phyloP scores from a whole-genome alignment of 768 basidiomycete species.

The Tylopilus subfusipes region DNA sequence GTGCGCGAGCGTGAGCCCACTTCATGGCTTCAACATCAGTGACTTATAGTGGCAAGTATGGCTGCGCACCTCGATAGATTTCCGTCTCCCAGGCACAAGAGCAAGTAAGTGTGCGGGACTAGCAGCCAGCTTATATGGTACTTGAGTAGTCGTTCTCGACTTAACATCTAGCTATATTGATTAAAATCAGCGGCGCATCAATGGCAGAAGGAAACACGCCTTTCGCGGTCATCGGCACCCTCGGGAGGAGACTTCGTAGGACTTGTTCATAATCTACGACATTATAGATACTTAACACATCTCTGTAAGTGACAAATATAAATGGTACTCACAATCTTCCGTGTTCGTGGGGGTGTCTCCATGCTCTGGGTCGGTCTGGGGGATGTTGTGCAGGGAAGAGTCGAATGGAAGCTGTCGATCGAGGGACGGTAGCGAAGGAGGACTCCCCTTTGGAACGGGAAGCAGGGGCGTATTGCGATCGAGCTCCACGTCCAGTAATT shows the following conservation, averaged over 20 bases:
- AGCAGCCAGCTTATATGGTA: conserved; percentile 40
- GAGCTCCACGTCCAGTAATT: conserved; percentile 48
- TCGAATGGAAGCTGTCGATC: conserved; percentile 18
- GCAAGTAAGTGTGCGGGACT: conserved; percentile 33
- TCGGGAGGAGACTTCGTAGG: conserved; percentile 36
- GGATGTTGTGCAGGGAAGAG: not conserved
- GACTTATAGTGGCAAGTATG: not conserved
- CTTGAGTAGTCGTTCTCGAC: conserved; percentile 22
- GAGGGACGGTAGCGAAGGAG: conserved; percentile 26
- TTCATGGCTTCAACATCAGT: conserved; percentile 17
- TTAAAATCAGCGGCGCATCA: not conserved
- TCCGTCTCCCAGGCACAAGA: conserved; percentile 42
- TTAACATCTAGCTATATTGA: conserved; percentile 33
- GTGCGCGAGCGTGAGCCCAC: conserved; percentile 45
- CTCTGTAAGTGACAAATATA: not conserved
- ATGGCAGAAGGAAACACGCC: conserved; percentile 27
- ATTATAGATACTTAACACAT: not conserved
- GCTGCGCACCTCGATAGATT: conserved; percentile 44
- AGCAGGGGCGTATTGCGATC: conserved; percentile 41
- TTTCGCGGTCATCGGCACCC: conserved; percentile 43
- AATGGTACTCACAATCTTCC: conserved; percentile 21
- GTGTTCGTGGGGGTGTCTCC: not conserved
- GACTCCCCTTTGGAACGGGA: conserved; percentile 22
- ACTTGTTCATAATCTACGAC: conserved; percentile 32
- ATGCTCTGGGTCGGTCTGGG: not conserved